phyloP scores from a whole-genome alignment of 139 green algal species.

The Tetraselmis striata region DNA sequence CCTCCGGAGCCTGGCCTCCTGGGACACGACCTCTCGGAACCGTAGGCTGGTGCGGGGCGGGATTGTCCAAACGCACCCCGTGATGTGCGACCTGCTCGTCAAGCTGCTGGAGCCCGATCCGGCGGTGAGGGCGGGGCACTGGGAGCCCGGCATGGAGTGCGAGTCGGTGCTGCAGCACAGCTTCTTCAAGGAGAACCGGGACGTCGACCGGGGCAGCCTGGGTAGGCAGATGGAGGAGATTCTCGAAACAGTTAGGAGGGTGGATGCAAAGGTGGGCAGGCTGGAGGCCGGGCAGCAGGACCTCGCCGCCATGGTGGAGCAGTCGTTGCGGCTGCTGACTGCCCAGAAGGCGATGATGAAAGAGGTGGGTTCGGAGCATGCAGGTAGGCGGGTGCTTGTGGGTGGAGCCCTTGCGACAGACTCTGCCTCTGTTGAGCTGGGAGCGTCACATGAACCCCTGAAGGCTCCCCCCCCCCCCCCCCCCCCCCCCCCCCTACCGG shows the following conservation, averaged over 20 bases:
- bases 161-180: not conserved
- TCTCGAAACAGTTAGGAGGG: not conserved
- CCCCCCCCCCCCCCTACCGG: too few species aligned
- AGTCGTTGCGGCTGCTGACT: not conserved
- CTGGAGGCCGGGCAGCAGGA: not conserved
- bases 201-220: too few species aligned
- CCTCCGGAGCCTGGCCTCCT: not conserved
- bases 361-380: not conserved
- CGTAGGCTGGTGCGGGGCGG: not conserved
- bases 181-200: not conserved
- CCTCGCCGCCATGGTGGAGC: not conserved
- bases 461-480: too few species aligned
- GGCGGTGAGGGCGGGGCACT: not conserved
- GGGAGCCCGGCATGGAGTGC: not conserved
- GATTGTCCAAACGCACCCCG: not conserved
- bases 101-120: slow-evolving; percentile 1
- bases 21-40: not conserved
- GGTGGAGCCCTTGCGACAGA: too few species aligned
- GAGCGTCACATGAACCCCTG: too few species aligned
- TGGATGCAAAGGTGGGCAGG: not conserved
- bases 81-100: not conserved
- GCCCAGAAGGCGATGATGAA: not conserved
- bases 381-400: too few species aligned
- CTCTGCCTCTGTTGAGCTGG: too few species aligned
- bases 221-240: not conserved